phyloP scores from a whole-genome alignment of 495 filamentous ascomycete species.

The Neurospora sp. region DNA sequence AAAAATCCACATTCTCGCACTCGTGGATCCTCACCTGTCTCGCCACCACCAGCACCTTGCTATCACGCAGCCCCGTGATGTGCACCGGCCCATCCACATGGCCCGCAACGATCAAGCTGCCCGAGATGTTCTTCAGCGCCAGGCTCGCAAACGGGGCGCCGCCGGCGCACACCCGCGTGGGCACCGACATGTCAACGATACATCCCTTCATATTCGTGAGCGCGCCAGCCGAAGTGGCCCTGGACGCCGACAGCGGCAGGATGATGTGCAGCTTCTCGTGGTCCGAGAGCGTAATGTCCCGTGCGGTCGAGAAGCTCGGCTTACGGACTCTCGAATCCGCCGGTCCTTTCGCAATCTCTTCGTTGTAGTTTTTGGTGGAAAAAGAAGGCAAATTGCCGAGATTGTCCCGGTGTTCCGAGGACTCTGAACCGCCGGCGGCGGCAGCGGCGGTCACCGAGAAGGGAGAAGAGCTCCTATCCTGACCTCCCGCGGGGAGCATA shows the following conservation, averaged over 20 bases:
- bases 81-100: conserved; percentile 70
- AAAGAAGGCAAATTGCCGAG: conserved; percentile 18
- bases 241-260: conserved; percentile 56
- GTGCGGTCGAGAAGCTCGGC: conserved; percentile 49
- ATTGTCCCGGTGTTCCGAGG: conserved; percentile 20
- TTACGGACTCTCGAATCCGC: conserved; percentile 31
- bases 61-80: conserved; percentile 63
- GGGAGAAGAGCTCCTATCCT: not conserved
- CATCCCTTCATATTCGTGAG: conserved; percentile 62
- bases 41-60: conserved; percentile 63
- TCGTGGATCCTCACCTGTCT: conserved; percentile 89
- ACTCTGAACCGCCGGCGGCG: not conserved
- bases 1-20: conserved; percentile 67
- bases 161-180: conserved; percentile 31
- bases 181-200: conserved; percentile 67
- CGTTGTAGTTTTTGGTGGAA: conserved; percentile 38
- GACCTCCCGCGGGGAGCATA: not conserved
- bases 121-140: conserved; percentile 55
- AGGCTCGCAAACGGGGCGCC: conserved; percentile 64
- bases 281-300: conserved; percentile 52
- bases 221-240: conserved; percentile 58
- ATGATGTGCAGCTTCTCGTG: conserved; percentile 59
- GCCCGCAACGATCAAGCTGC: conserved; percentile 65
- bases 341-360: conserved; percentile 28
- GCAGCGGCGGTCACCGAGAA: not conserved